phyloP scores from a whole-genome alignment of 345 rosid species.

The Bretschneidera sinensis region DNA sequence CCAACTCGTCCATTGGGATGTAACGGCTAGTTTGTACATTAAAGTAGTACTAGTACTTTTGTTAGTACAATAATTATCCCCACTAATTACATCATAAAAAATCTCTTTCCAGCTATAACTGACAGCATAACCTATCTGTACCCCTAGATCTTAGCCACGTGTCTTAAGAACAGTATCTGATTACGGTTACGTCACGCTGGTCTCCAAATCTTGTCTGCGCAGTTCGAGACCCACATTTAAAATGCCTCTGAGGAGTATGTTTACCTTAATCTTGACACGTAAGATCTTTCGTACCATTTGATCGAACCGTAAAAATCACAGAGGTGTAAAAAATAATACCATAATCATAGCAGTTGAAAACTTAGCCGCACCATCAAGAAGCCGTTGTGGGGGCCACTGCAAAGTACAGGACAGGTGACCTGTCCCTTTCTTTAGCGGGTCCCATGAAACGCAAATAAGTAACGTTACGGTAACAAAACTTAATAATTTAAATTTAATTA shows the following conservation, averaged over 20 bases:
- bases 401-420: background rate
- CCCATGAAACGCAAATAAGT: background rate
- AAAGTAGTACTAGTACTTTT: background rate
- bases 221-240: background rate
- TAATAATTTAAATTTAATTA: no score
- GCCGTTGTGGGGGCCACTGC: background rate
- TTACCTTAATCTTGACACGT: background rate
- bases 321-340: background rate
- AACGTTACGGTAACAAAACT: background rate
- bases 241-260: no score
- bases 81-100: background rate
- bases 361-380: no score
- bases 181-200: background rate
- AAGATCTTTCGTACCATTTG: background rate
- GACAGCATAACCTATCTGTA: background rate
- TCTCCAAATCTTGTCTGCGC: background rate
- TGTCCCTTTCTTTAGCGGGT: background rate
- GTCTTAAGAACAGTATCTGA: background rate
- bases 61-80: background rate
- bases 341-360: no score
- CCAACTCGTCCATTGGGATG: no score
- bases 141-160: background rate
- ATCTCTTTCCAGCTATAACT: background rate
- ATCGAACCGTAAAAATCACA: background rate
- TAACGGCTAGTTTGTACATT: background rate